Conservation (phyloP, 108 stramenopile species). For the Epithemia pelagica region DNA sequence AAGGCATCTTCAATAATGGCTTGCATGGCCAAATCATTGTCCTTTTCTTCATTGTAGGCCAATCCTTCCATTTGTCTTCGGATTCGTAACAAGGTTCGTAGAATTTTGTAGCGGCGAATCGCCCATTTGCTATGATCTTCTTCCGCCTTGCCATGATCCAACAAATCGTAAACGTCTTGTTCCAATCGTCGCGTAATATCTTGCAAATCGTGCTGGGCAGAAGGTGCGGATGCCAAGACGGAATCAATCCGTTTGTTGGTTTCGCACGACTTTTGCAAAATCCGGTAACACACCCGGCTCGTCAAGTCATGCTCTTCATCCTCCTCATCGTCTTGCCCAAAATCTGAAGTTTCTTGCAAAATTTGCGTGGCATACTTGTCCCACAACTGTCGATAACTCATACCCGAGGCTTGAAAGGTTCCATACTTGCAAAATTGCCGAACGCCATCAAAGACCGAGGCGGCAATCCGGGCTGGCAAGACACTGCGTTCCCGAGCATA, state of each 20-base stretch:
- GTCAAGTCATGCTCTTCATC: slow-evolving; percentile 71
- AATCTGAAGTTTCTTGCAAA: slow-evolving; percentile 25
- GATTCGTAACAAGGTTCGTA: neutral
- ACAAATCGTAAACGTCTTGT: slow-evolving; percentile 33
- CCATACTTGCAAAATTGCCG: slow-evolving; percentile 76
- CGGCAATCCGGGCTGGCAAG: slow-evolving; percentile 72
- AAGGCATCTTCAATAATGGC: neutral
- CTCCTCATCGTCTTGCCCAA: slow-evolving; percentile 7
- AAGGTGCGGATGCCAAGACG: slow-evolving; percentile 41
- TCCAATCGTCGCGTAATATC: slow-evolving; percentile 30
- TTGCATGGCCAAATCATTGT: neutral
- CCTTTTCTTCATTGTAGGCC: neutral
- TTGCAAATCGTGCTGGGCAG: neutral
- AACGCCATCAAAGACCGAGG: slow-evolving; percentile 85
- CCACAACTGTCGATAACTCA: slow-evolving; percentile 93
- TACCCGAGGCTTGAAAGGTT: slow-evolving; percentile 69
- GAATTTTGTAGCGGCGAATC: neutral
- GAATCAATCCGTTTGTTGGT: slow-evolving; percentile 84
- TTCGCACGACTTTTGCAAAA: slow-evolving; percentile 79
- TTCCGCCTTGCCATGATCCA: slow-evolving; percentile 15
- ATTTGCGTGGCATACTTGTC: slow-evolving; percentile 78
- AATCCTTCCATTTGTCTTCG: slow-evolving; percentile 1
- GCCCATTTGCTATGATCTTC: slow-evolving; percentile 1
- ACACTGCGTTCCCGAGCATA: slow-evolving; percentile 87
- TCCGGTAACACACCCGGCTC: slow-evolving; percentile 72